These are phyloP conservation scores for Exophiala dermatitidis DNA, from an alignment of 2,329 filamentous ascomycete genomes.

Conservation along the genomic window DNA sequence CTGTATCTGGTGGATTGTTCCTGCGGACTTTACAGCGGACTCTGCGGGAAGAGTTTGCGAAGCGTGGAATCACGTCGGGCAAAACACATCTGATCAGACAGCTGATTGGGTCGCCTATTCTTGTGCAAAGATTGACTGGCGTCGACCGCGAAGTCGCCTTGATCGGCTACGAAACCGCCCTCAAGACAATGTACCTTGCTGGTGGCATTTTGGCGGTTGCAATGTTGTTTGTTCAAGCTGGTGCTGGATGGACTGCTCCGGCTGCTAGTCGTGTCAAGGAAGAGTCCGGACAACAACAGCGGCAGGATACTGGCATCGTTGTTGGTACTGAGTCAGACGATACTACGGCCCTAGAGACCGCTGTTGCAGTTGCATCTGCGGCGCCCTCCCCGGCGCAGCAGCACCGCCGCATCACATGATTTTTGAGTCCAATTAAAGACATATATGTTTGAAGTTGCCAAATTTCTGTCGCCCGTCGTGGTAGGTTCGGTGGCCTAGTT, in stretches of 20 bases:
- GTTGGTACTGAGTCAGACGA: no score
- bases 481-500: neutral
- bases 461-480: neutral
- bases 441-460: neutral
- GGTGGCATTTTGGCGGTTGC: constrained; percentile 44
- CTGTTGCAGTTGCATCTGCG: no score
- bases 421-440: neutral
- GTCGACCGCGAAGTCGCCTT: constrained; percentile 47
- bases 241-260: constrained; percentile 49
- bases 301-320: no score
- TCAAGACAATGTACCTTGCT: constrained; percentile 48
- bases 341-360: no score
- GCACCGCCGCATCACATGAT: neutral
- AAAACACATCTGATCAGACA: constrained; percentile 45
- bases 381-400: no score
- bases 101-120: constrained; percentile 52
- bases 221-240: constrained; percentile 50
- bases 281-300: constrained; percentile 5
- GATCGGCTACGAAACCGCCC: constrained; percentile 47
- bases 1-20: constrained; percentile 72
- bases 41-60: constrained; percentile 52
- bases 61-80: constrained; percentile 33
- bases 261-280: constrained; percentile 23
- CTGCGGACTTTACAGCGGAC: constrained; percentile 51
- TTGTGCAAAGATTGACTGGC: constrained; percentile 46